These are phyloP conservation scores for Umbilicaria muhlenbergii DNA, from an alignment of 495 filamentous ascomycete species.

Conservation along the genomic window DNA sequence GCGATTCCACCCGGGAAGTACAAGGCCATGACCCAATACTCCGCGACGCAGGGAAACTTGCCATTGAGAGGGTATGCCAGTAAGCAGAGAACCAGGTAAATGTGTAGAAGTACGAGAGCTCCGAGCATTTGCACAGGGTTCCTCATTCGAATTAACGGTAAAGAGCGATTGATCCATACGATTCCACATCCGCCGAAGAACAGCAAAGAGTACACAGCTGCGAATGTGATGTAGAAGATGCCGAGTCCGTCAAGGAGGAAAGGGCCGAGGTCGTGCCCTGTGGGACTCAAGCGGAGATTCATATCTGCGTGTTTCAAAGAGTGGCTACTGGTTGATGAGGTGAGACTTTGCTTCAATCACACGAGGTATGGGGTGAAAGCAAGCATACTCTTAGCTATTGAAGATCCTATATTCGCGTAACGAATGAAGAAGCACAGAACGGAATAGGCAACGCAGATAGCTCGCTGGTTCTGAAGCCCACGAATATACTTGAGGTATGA, in stretches of 20 bases:
- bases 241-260: constrained; percentile 12
- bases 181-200: constrained; percentile 35
- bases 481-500: no score
- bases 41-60: constrained; percentile 35
- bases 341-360: no score
- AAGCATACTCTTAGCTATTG: no score
- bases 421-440: no score
- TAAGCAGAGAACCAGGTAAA: constrained; percentile 45
- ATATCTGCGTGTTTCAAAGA: no score
- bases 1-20: constrained; percentile 56
- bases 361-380: no score
- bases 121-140: constrained; percentile 41
- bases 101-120: constrained; percentile 43
- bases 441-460: no score
- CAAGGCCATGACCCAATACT: constrained; percentile 65
- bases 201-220: constrained; percentile 7
- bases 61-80: constrained; percentile 45
- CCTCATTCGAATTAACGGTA: constrained; percentile 46
- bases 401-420: no score
- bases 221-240: constrained; percentile 8
- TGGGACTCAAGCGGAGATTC: constrained; percentile 2
- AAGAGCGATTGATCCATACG: constrained; percentile 37
- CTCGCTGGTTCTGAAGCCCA: no score
- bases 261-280: constrained; percentile 8
- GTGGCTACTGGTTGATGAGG: no score